Percentiles rank a stretch among this genome's conserved stretches.
These are phyloP conservation scores for Cyclotella atomus DNA, from an alignment of 108 stramenopile species.

Conservation along the genomic window DNA sequence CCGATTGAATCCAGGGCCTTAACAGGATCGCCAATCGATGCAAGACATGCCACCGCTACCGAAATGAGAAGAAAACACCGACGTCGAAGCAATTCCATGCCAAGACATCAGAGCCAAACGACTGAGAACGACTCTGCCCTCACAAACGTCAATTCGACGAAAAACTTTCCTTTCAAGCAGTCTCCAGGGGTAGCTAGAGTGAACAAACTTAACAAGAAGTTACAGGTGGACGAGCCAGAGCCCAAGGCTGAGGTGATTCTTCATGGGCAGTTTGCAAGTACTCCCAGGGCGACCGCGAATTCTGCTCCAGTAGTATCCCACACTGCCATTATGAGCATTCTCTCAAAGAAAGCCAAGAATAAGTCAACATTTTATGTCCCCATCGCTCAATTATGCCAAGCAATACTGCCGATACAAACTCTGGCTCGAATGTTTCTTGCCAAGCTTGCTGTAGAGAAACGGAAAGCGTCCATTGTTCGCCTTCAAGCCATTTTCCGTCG, in stretches of 20 bases:
- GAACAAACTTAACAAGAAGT: background rate
- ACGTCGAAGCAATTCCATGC: slow-evolving; percentile 3
- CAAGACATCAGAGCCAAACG: background rate
- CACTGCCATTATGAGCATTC: slow-evolving; percentile 9
- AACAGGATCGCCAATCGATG: background rate
- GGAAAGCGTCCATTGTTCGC: slow-evolving; percentile 1
- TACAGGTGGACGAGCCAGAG: background rate
- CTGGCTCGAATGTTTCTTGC: slow-evolving; percentile 11
- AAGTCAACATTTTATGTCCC: slow-evolving; percentile 6
- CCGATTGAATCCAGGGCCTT: background rate
- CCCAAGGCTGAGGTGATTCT: background rate
- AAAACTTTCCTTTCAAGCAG: background rate
- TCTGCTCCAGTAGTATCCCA: background rate
- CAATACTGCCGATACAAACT: slow-evolving; percentile 2
- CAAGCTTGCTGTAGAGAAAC: slow-evolving; percentile 11
- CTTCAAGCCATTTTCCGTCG: slow-evolving; percentile 14
- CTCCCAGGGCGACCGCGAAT: background rate
- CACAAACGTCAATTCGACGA: slow-evolving; percentile 1
- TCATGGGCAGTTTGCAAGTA: background rate
- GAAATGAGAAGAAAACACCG: slow-evolving; percentile 7
- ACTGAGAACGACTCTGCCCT: background rate
- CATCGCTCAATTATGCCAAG: slow-evolving; percentile 12
- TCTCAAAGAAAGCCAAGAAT: background rate
- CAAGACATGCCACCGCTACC: slow-evolving; percentile 8
- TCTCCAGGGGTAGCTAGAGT: background rate